Conservation (phyloP, 2,329 filamentous ascomycete genomes). For the Aureobasidium melanogenum region DNA sequence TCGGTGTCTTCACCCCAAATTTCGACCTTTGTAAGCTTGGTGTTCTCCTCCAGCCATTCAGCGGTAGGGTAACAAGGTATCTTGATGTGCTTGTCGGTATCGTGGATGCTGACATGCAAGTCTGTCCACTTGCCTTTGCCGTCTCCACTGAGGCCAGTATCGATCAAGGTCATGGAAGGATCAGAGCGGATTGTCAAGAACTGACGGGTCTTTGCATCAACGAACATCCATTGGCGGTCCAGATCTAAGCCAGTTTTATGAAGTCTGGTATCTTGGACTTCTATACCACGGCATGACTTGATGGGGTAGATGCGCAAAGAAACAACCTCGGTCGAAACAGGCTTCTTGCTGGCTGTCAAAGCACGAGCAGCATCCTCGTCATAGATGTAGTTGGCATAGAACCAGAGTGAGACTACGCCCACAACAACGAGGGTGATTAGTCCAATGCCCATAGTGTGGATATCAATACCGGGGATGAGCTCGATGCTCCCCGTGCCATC, state of each 20-base stretch:
- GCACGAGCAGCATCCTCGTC: slow-evolving; percentile 3
- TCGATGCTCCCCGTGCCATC: slow-evolving; percentile 1
- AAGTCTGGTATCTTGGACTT: slow-evolving; percentile 43
- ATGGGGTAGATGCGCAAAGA: slow-evolving; percentile 53
- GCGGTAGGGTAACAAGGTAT: slow-evolving; percentile 48
- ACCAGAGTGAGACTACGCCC: neutral
- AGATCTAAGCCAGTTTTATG: slow-evolving; percentile 50
- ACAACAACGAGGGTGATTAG: slow-evolving; percentile 6
- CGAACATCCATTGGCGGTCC: slow-evolving; percentile 60
- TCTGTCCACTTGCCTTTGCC: slow-evolving; percentile 22
- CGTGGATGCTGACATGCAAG: slow-evolving; percentile 41
- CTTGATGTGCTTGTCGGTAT: slow-evolving; percentile 34
- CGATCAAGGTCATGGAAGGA: slow-evolving; percentile 54
- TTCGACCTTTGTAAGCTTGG: slow-evolving; percentile 39
- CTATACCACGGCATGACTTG: slow-evolving; percentile 57
- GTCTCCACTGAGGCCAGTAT: slow-evolving; percentile 40
- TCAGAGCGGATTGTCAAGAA: slow-evolving; percentile 56
- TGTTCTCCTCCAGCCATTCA: slow-evolving; percentile 47
- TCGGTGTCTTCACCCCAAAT: slow-evolving; percentile 55
- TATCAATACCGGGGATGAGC: slow-evolving; percentile 6
- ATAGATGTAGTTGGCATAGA: slow-evolving; percentile 11
- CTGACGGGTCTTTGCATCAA: slow-evolving; percentile 42
- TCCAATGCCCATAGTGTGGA: slow-evolving; percentile 5
- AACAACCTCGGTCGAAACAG: slow-evolving; percentile 29
- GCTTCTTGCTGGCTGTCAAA: neutral